Conservation (phyloP, 108 stramenopile genomes). For the Fragilaria crotonensis region DNA sequence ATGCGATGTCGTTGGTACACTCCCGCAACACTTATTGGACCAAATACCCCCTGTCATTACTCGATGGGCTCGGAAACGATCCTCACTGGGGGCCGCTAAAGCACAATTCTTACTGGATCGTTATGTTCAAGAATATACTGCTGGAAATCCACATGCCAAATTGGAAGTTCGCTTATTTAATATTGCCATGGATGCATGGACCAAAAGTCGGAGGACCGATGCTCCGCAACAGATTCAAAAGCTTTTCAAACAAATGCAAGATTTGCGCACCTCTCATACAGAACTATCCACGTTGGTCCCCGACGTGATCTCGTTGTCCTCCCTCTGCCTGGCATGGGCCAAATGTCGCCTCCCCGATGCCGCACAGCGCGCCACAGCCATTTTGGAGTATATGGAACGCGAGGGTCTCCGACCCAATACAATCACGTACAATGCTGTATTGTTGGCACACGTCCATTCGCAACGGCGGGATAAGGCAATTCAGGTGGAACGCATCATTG, state of each 20-base stretch:
- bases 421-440: conserved; percentile 48
- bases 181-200: conserved; percentile 21
- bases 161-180: conserved; percentile 18
- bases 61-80: neutral
- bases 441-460: conserved; percentile 44
- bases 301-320: conserved; percentile 26
- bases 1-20: neutral
- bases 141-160: conserved; percentile 16
- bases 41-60: conserved; percentile 1
- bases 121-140: conserved; percentile 16
- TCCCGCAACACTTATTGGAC: neutral
- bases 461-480: conserved; percentile 26
- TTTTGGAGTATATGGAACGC: conserved; percentile 50
- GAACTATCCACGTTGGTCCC: conserved; percentile 14
- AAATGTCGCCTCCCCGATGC: conserved; percentile 23
- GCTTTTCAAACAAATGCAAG: conserved; percentile 22
- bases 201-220: conserved; percentile 14
- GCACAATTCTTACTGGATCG: conserved; percentile 24
- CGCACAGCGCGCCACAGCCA: conserved; percentile 30
- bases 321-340: conserved; percentile 29
- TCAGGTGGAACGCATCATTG: conserved; percentile 27
- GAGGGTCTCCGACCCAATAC: conserved; percentile 41
- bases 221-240: conserved; percentile 16
- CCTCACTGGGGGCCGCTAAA: conserved; percentile 9
- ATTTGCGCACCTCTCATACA: neutral